A percentile compares a stretch with the other conserved stretches of the same genome.
phyloP scores from a whole-genome alignment of 2,329 filamentous ascomycete species.

The Didymella exigua region DNA sequence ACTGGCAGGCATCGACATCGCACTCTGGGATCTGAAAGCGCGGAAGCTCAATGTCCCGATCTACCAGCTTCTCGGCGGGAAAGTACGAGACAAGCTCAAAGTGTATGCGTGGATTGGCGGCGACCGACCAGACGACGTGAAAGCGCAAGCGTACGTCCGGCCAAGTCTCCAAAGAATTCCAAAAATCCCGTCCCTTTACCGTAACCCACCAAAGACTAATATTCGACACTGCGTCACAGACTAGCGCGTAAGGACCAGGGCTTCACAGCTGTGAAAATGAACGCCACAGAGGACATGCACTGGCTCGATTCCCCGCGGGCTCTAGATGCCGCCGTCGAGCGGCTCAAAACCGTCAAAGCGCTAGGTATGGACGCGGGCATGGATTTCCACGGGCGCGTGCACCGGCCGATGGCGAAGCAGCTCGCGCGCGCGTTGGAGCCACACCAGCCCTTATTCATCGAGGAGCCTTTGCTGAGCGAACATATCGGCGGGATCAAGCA shows the following conservation, averaged over 20 bases:
- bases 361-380: slow-evolving; percentile 74
- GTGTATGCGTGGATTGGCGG: slow-evolving; percentile 83
- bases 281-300: slow-evolving; percentile 74
- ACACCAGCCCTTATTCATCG: slow-evolving; percentile 74
- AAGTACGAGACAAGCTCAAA: slow-evolving; percentile 70
- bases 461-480: slow-evolving; percentile 74
- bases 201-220: too few relatives aligned
- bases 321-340: slow-evolving; percentile 67
- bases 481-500: slow-evolving; percentile 70
- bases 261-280: slow-evolving; percentile 76
- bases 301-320: slow-evolving; percentile 75
- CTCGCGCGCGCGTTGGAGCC: slow-evolving; percentile 71
- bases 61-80: slow-evolving; percentile 75
- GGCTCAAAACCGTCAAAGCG: slow-evolving; percentile 70
- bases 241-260: slow-evolving; percentile 65
- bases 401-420: slow-evolving; percentile 82
- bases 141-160: slow-evolving; percentile 57
- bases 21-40: slow-evolving; percentile 78
- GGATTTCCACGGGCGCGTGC: slow-evolving; percentile 78
- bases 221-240: neutral
- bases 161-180: too few relatives aligned
- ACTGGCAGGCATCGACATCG: slow-evolving; percentile 77
- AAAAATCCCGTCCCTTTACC: too few relatives aligned
- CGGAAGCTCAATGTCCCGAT: slow-evolving; percentile 69
- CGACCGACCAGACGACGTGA: slow-evolving; percentile 71